Conservation (phyloP, 2,329 filamentous ascomycete species). For the Atkinsonella hypoxylon region DNA sequence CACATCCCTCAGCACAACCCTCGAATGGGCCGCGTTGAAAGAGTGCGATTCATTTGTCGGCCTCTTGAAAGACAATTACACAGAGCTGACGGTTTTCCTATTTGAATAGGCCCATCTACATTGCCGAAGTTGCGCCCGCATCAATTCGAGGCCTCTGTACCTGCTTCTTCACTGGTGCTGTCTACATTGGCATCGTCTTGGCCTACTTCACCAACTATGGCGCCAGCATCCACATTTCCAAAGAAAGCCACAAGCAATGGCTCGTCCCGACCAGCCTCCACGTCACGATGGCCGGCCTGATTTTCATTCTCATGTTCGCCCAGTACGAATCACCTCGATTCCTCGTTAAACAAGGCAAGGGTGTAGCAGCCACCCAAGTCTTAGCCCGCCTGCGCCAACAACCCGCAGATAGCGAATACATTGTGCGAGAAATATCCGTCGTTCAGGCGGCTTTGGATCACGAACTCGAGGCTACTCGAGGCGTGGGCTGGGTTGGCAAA, state of each 20-base stretch:
- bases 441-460: conserved; percentile 57
- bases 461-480: conserved; percentile 59
- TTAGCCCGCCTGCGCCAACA: conserved; percentile 50
- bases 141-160: conserved; percentile 63
- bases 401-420: conserved; percentile 45
- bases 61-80: not conserved
- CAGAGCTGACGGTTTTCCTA: not conserved
- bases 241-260: conserved; percentile 37
- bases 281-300: conserved; percentile 64
- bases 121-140: conserved; percentile 60
- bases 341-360: conserved; percentile 51
- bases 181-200: conserved; percentile 68
- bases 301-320: conserved; percentile 57
- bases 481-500: conserved; percentile 50
- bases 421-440: conserved; percentile 47
- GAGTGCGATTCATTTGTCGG: too few species aligned
- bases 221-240: conserved; percentile 35
- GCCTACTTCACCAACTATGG: conserved; percentile 68
- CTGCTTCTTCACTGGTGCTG: conserved; percentile 38
- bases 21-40: too few species aligned
- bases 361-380: conserved; percentile 43
- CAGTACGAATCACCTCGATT: conserved; percentile 60
- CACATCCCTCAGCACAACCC: too few species aligned
- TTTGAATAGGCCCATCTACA: conserved; percentile 47
- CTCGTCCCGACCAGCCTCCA: conserved; percentile 64